Percentiles rank a stretch among this genome's conserved stretches.
Evolutionary conservation across 495 filamentous ascomycete species (phyloP).

Genomic region (Astrothelium subdiscretum): DNA sequence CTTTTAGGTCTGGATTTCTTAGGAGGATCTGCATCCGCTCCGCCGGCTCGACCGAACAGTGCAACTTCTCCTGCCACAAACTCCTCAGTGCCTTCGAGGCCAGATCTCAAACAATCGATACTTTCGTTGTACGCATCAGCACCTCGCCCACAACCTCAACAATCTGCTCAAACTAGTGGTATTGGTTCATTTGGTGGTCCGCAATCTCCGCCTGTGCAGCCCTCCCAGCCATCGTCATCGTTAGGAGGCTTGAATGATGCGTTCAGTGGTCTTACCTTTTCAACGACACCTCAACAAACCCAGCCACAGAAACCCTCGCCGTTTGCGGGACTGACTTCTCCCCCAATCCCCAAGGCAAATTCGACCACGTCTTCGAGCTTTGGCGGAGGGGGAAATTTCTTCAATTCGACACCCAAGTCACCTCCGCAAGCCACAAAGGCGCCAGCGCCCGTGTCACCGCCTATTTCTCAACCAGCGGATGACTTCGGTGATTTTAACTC

Average conservation of each 20-base stretch:
- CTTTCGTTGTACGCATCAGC: conserved; percentile 87
- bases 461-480: conserved; percentile 3
- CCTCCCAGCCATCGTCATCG: conserved; percentile 38
- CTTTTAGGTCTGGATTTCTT: conserved; percentile 91
- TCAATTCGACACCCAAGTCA: conserved; percentile 39
- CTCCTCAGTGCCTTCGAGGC: conserved; percentile 56
- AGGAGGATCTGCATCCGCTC: conserved; percentile 52
- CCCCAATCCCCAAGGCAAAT: conserved; percentile 43
- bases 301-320: conserved; percentile 51
- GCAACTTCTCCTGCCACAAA: conserved; percentile 44
- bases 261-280: conserved; percentile 73
- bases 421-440: conserved; percentile 14
- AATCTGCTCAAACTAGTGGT: conserved; percentile 45
- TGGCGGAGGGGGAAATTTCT: conserved; percentile 63
- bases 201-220: conserved; percentile 40
- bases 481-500: conserved; percentile 32
- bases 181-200: conserved; percentile 54
- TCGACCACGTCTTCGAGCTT: conserved; percentile 41
- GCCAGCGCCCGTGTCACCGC: conserved; percentile 9
- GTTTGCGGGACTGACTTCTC: conserved; percentile 58
- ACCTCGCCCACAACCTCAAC: conserved; percentile 51
- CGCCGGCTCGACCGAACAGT: conserved; percentile 61
- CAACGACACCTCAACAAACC: conserved; percentile 43
- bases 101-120: conserved; percentile 94
- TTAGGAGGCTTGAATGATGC: conserved; percentile 75